Base-by-base conservation (phyloP, 2,329 filamentous ascomycete species). In the Raffaelea ambrosiae region DNA sequence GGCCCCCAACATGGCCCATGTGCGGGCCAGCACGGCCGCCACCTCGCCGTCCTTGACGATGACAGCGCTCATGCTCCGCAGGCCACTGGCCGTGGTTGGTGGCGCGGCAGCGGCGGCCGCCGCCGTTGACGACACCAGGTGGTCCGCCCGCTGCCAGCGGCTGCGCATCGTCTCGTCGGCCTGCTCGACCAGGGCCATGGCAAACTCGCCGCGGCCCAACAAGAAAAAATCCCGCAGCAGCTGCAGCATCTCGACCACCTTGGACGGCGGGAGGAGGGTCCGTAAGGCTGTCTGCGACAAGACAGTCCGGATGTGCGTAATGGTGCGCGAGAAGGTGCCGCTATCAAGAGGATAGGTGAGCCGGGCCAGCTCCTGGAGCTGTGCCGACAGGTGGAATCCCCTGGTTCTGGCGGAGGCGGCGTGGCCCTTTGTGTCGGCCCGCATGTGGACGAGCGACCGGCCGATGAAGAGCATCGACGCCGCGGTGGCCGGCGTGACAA, bases 391-490 rank as follows among this genome's bases (percentile, higher is more conserved):
- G 26, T 56, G 67, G 31, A 68, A 66, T 19, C 71, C 54, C 45
- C 68, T 73, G 16, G 36, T 31, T 29, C 20, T 18, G 9, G n/a
- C n/a, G n/a, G n/a, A n/a, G n/a, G n/a, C n/a, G n/a, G n/a, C n/a
- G 20, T 39, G n/a, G 13, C 21, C 13, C 9, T 19, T 33, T n/a
- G 10, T n/a, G n/a, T n/a, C n/a, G n/a, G 29, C 35, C 44, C 85
- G 77, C 47, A 95, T 84, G 55, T 95, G 87, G 56, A 94, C 88
- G 42, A 97, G 70, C 0, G 89, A 94, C 54, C 86, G 86, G 11
- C 93, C 93, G 52, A 96, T 84, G 59, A 96, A 96, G 5, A 96
- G 70, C 62, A 97, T 88, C 0, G 90, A 95, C 3, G 79, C 74
- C 8, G 88, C 88, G 1, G 88, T 86, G 4, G 82, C 69, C 0